Evolutionary conservation across 2,329 filamentous ascomycete species (phyloP), one percentile per base, ranked within the genome.

Genomic region (Ceratocystiopsis brevicomis): DNA sequence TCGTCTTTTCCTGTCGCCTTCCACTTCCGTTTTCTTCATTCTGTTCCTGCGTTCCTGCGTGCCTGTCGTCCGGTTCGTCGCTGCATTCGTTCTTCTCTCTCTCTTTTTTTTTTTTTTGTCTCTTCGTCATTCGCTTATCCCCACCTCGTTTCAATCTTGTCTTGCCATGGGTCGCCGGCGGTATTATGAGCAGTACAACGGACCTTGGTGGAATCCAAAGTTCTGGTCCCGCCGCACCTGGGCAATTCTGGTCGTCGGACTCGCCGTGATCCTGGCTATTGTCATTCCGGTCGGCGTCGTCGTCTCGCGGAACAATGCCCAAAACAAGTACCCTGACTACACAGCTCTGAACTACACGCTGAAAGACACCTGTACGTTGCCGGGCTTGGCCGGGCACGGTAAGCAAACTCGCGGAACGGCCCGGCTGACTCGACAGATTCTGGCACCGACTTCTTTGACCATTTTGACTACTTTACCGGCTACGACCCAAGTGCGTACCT

Each of bases 141-240:
- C 25, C 15, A 32, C 11, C 4, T 16, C 16, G 21, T n/a, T 15
- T 16, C 38, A 13, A 13, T 15, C 30, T n/a, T n/a, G n/a, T n/a
- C 25, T 18, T 25, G 32, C 41, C 35, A 50, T 51, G 49, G 47
- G 44, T 6, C 43, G 40, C 10, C 6, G 25, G n/a, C 42, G 43
- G n/a, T 46, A 43, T 45, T 46, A 47, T 43, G 38, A 45, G 6
- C 34, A 40, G 9, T 16, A 45, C 32, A 39, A 35, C 19, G 44
- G 37, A 10, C 44, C 43, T 6, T 53, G 52, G 51, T 53, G 45
- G 45, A 61, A 74, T 47, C 64, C 67, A 0, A 60, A 61, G 41
- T 61, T 61, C 39, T 78, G 73, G 74, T 58, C 64, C 37, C 66
- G 67, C 53, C 66, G 63, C 45, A 61, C 59, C 12, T 76, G 68